Percentiles rank a stretch among this genome's conserved stretches.
Evolutionary conservation across 2,329 filamentous ascomycete species (phyloP).

Genomic region (Diaporthe vexans): DNA sequence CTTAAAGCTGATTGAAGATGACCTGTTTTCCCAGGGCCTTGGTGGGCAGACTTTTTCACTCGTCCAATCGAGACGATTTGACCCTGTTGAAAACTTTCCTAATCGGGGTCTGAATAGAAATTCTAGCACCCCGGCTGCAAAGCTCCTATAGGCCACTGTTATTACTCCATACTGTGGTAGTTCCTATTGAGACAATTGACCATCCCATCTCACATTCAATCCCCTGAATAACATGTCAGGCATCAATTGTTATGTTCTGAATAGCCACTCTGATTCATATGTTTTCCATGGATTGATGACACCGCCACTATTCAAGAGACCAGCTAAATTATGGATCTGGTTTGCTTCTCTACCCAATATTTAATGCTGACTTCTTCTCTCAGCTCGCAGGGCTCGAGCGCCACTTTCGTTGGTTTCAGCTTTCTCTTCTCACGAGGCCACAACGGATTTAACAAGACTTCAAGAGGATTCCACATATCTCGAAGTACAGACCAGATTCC

Average conservation of each 20-base stretch:
- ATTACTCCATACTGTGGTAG: background rate
- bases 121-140: background rate
- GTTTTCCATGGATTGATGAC: background rate
- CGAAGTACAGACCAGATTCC: background rate
- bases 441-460: background rate
- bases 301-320: constrained; percentile 1
- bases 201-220: constrained; percentile 3
- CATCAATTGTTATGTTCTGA: constrained; percentile 16
- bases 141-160: background rate
- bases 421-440: background rate
- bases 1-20: background rate
- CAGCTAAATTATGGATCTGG: background rate
- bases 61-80: background rate
- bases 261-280: constrained; percentile 22
- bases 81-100: constrained; percentile 6
- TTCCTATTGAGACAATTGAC: constrained; percentile 36
- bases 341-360: background rate
- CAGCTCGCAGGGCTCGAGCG: background rate
- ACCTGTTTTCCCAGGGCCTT: background rate
- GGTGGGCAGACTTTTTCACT: background rate
- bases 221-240: background rate
- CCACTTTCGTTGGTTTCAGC: background rate
- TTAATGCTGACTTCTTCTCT: background rate
- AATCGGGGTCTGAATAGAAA: constrained; percentile 31
- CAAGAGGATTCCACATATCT: background rate